These are phyloP conservation scores for Debaryomyces psychrophilus DNA, from an alignment of 1,139 yeast species.

Conservation along the genomic window DNA sequence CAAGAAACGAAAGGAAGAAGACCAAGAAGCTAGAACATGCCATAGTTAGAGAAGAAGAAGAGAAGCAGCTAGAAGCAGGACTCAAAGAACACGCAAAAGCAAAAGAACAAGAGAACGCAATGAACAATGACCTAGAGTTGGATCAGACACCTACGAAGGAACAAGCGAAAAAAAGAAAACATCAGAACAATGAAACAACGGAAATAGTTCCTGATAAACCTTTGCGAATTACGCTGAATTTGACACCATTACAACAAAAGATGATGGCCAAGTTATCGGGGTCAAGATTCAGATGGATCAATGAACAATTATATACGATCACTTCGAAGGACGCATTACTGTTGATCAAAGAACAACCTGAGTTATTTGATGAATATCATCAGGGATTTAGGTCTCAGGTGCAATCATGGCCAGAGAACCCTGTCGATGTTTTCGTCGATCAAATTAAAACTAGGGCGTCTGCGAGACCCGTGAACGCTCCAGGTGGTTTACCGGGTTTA, in stretches of 20 bases:
- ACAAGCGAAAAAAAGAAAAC: slow-evolving; percentile 15
- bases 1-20: slow-evolving; percentile 34
- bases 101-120: slow-evolving; percentile 15
- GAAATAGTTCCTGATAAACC: slow-evolving; percentile 19
- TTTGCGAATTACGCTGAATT: slow-evolving; percentile 37
- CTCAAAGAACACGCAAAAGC: slow-evolving; percentile 13
- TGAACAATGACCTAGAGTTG: slow-evolving; percentile 13
- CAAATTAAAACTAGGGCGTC: slow-evolving; percentile 64
- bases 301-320: slow-evolving; percentile 89
- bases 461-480: slow-evolving; percentile 77
- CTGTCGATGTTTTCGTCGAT: slow-evolving; percentile 83
- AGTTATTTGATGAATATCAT: slow-evolving; percentile 90
- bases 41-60: slow-evolving; percentile 19
- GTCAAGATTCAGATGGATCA: slow-evolving; percentile 95
- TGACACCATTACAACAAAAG: slow-evolving; percentile 91
- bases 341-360: slow-evolving; percentile 79
- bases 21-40: slow-evolving; percentile 17
- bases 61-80: slow-evolving; percentile 13
- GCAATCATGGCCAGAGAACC: slow-evolving; percentile 97
- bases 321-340: slow-evolving; percentile 75
- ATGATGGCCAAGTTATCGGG: slow-evolving; percentile 96
- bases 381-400: slow-evolving; percentile 95
- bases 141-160: slow-evolving; percentile 10
- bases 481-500: slow-evolving; percentile 89
- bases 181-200: slow-evolving; percentile 11